Base-by-base conservation (phyloP, 1,139 yeast genomes). In the Diutina neorugosa region DNA sequence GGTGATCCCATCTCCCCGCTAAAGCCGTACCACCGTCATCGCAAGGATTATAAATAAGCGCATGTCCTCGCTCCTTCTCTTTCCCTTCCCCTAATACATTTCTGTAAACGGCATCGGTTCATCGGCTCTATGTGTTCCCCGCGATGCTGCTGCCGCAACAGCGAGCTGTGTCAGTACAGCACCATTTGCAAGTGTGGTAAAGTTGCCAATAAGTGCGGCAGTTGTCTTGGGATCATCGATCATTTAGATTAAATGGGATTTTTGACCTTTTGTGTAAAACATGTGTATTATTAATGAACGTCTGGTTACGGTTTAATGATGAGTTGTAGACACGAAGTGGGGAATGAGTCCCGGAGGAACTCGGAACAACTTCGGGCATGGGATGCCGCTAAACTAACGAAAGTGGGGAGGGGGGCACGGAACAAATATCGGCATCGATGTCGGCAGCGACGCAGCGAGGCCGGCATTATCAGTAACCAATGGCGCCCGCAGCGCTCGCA, bases 171-270 rank as follows among this genome's bases (percentile, higher is more conserved):
- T 21, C 50, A 46, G 16, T 46, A 46, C 18, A 27, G 40, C 40
- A 46, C 50, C 50, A 46, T 46, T 46, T 46, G 50, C 40, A 46
- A 46, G 40, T 46, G 50, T 46, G 50, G 50, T 12, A 46, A 46
- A n/a, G 50, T 46, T 9, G 50, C 50, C 40, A 46, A 46, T 18
- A 46, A 46, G 50, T 46, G 50, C 27, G 50, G 50, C 31, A 46
- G 50, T 37, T 46, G 50, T 16, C 40, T 46, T 16, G 50, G 50
- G n/a, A 46, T 46, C 12, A 46, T 46, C 40, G 50, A 46, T 6
- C 50, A 46, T 34, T 46, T 46, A 21, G 50, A 46, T 20, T 46
- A 46, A 18, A 16, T 25, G 50, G 31, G 21, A 12, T 4, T n/a
- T 11, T 23, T 9, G 34, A 19, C 5, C 1, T 42, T 18, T 11